A percentile compares a stretch with the other conserved stretches of the same genome.
These are phyloP conservation scores for Kodamaea plutei DNA, from an alignment of 1,139 yeast genomes.

Conservation along the genomic window DNA sequence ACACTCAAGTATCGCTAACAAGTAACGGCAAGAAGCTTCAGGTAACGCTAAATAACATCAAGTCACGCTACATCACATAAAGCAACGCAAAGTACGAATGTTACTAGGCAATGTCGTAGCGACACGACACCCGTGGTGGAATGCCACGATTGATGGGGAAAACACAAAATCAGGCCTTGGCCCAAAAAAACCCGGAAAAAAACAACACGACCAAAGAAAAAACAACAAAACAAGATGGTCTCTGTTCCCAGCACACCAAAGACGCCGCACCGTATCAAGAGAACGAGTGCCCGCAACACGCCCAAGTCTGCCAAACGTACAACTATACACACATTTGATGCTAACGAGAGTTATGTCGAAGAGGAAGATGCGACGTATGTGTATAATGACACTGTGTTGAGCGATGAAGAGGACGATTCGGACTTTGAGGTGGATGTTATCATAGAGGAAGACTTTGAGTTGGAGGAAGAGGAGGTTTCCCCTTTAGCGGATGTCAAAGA, in stretches of 20 bases:
- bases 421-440: conserved; percentile 3
- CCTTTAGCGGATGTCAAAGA: conserved; percentile 7
- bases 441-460: conserved; percentile 6
- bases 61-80: too few species aligned
- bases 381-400: conserved; percentile 21
- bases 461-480: conserved; percentile 11
- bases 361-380: conserved; percentile 37
- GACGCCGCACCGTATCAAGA: conserved; percentile 11
- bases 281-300: conserved; percentile 10
- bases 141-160: too few species aligned
- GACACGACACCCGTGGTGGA: too few species aligned
- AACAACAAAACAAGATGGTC: conserved; percentile 9
- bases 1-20: too few species aligned
- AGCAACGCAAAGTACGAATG: too few species aligned
- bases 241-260: conserved; percentile 15
- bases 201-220: conserved; percentile 4
- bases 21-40: too few species aligned
- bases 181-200: too few species aligned
- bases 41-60: too few species aligned
- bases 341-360: conserved; percentile 33
- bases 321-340: conserved; percentile 26
- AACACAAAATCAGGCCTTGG: conserved; percentile 1
- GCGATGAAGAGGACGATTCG: conserved; percentile 17
- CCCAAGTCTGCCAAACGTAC: conserved; percentile 11
- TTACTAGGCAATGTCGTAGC: too few species aligned